Conservation (phyloP, 1,284 basidiomycete genomes). For the Puccinia coronata region DNA sequence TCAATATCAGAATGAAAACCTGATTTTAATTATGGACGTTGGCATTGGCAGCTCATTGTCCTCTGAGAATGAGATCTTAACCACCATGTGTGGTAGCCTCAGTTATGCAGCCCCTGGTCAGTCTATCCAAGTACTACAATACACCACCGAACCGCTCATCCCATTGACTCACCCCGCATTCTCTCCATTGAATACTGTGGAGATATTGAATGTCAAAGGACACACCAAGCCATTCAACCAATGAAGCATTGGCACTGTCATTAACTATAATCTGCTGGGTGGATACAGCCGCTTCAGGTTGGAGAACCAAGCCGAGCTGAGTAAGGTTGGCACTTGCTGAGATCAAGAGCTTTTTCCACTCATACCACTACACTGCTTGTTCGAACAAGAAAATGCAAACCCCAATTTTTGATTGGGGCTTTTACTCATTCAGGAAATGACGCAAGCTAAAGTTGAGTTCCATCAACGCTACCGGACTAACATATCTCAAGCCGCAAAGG, state of each 20-base stretch:
- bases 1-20: slow-evolving; percentile 58
- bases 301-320: slow-evolving; percentile 73
- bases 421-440: slow-evolving; percentile 3
- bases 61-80: too few species aligned
- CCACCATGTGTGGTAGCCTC: slow-evolving; percentile 80
- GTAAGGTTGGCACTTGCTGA: slow-evolving; percentile 67
- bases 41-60: slow-evolving; percentile 91
- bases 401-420: too few species aligned
- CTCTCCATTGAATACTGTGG: slow-evolving; percentile 61
- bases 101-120: slow-evolving; percentile 81
- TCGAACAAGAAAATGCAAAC: background rate
- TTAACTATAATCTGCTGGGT: slow-evolving; percentile 78
- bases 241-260: slow-evolving; percentile 93
- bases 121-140: slow-evolving; percentile 1
- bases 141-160: background rate
- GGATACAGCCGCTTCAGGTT: slow-evolving; percentile 91
- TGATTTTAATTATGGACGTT: slow-evolving; percentile 87
- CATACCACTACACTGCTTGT: background rate
- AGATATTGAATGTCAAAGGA: slow-evolving; percentile 77
- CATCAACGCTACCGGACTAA: too few species aligned
- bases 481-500: slow-evolving; percentile 65
- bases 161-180: background rate
- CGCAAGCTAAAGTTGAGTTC: too few species aligned
- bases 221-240: slow-evolving; percentile 91
- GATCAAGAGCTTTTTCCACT: background rate